Conservation (phyloP, 306 rosid species). For the Comarum palustre region DNA sequence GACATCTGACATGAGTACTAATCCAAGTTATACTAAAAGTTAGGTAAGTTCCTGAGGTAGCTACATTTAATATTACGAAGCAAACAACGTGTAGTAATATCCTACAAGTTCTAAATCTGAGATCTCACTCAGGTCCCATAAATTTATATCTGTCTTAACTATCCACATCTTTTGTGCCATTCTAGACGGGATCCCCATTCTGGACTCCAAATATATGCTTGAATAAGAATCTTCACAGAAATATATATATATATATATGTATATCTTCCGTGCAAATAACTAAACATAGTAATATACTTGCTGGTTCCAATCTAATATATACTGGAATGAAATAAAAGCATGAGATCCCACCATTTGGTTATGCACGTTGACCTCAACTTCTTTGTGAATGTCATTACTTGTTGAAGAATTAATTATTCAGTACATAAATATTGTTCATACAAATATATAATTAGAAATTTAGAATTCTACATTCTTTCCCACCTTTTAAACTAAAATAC, state of each 20-base stretch:
- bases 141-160: background rate
- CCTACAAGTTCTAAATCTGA: background rate
- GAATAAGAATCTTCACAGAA: too few species aligned
- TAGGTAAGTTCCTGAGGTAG: background rate
- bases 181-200: too few species aligned
- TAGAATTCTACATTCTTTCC: background rate
- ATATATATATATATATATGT: too few species aligned
- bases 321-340: background rate
- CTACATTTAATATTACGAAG: background rate
- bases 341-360: background rate
- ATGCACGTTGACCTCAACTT: background rate
- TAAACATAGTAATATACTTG: background rate
- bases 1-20: background rate
- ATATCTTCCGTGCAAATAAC: too few species aligned
- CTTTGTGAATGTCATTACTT: background rate
- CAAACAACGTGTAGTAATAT: background rate
- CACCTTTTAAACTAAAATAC: background rate
- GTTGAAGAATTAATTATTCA: background rate
- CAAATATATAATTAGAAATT: too few species aligned
- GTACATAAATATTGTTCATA: too few species aligned
- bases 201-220: background rate
- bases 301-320: background rate
- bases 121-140: background rate
- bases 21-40: background rate
- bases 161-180: too few species aligned